A percentile compares a stretch with the other conserved stretches of the same genome.
Conservation (phyloP, 495 filamentous ascomycete genomes). For the Aspergillus haitiensis region DNA sequence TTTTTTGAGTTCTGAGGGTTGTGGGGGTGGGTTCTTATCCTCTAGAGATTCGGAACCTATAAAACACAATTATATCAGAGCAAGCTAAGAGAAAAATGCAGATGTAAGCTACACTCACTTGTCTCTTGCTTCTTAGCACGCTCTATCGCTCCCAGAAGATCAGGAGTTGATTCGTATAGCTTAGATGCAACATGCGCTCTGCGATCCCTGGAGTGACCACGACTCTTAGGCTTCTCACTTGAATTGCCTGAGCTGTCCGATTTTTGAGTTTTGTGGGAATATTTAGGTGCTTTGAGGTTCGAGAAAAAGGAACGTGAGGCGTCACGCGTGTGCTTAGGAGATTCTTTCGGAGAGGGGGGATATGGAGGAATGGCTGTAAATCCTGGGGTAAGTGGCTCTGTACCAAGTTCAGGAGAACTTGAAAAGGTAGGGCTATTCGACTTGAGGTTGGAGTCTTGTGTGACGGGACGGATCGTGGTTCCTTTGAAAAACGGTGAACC, state of each 20-base stretch:
- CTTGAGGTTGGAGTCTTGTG: slow-evolving; percentile 40
- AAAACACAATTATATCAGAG: slow-evolving; percentile 15
- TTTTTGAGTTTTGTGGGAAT: slow-evolving; percentile 45
- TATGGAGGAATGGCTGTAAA: slow-evolving; percentile 56
- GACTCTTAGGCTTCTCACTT: slow-evolving; percentile 44
- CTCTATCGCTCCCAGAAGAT: slow-evolving; percentile 37
- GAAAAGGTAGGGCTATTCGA: slow-evolving; percentile 37
- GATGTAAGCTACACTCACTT: slow-evolving; percentile 26
- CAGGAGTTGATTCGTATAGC: slow-evolving; percentile 44
- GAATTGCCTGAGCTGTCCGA: slow-evolving; percentile 46
- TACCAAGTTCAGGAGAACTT: slow-evolving; percentile 29
- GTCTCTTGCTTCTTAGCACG: slow-evolving; percentile 34
- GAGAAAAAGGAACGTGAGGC: slow-evolving; percentile 58
- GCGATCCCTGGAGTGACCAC: slow-evolving; percentile 46
- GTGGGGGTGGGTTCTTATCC: slow-evolving; percentile 30
- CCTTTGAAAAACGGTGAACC: slow-evolving; percentile 46
- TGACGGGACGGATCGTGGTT: slow-evolving; percentile 48
- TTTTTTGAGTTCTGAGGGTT: slow-evolving; percentile 31
- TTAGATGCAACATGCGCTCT: slow-evolving; percentile 35
- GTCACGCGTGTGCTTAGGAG: slow-evolving; percentile 53
- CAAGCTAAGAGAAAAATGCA: background rate
- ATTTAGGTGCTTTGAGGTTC: slow-evolving; percentile 56
- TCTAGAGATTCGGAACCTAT: slow-evolving; percentile 22
- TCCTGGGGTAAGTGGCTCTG: slow-evolving; percentile 45
- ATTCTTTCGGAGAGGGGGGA: slow-evolving; percentile 51